A percentile compares a stretch with the other conserved stretches of the same genome.
Evolutionary conservation across 2,329 filamentous ascomycete genomes (phyloP).

Genomic region (Cercospora sojina): DNA sequence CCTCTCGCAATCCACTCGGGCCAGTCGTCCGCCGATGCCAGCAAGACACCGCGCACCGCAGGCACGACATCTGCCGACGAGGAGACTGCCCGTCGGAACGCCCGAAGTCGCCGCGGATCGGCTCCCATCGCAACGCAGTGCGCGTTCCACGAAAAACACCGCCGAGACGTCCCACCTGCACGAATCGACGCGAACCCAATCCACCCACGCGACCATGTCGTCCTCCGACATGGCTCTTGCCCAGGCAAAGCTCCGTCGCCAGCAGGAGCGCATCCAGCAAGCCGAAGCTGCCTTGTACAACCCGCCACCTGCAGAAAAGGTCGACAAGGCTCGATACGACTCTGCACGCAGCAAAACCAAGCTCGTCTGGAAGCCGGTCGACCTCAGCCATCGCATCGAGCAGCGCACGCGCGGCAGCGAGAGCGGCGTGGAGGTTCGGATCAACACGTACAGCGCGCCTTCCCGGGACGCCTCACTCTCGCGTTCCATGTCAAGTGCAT

Average conservation of each 20-base stretch:
- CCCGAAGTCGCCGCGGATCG: conserved; percentile 18
- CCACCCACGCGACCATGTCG: not conserved
- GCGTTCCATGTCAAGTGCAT: conserved; percentile 33
- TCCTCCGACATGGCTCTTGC: conserved; percentile 25
- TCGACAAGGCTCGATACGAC: conserved; percentile 19
- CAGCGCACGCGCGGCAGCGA: conserved; percentile 10
- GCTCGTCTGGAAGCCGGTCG: conserved; percentile 31
- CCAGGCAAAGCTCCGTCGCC: conserved; percentile 36
- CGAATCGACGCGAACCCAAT: not conserved
- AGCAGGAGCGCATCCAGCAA: conserved; percentile 36
- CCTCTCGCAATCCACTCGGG: not conserved
- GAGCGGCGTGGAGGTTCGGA: conserved; percentile 29
- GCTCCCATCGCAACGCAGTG: conserved; percentile 6
- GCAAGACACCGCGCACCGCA: conserved; percentile 5
- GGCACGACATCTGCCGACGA: conserved; percentile 21
- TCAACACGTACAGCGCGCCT: conserved; percentile 34
- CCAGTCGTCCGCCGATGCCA: conserved; percentile 1
- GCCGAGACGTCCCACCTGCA: not conserved
- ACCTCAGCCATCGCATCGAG: conserved; percentile 20
- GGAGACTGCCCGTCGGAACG: conserved; percentile 35
- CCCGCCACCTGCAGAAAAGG: conserved; percentile 13
- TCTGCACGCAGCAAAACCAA: conserved; percentile 30
- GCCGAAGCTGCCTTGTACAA: conserved; percentile 33
- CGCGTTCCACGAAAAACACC: conserved; percentile 9
- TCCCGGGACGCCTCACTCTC: conserved; percentile 30